Percentiles rank a stretch among this genome's conserved stretches.
phyloP scores from a whole-genome alignment of 2,329 filamentous ascomycete genomes.

The Epichloe sp. region DNA sequence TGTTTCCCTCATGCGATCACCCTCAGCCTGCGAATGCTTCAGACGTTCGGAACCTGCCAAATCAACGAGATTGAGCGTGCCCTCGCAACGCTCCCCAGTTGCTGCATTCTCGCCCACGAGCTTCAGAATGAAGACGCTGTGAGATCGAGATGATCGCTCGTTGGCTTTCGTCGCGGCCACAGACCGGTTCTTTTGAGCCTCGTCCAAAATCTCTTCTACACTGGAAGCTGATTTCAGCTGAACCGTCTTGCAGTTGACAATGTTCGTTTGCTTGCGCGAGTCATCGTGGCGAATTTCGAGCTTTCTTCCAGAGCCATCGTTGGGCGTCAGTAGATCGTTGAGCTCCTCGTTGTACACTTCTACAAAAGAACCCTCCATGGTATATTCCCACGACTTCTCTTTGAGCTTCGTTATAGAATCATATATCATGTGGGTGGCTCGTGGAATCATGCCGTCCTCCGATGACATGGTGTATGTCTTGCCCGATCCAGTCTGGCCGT shows the following conservation, averaged over 20 bases:
- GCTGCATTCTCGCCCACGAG: constrained; percentile 54
- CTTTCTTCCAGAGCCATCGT: constrained; percentile 56
- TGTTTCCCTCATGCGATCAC: constrained; percentile 81
- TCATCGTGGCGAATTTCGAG: constrained; percentile 85
- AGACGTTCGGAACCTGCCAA: constrained; percentile 85
- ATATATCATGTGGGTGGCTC: constrained; percentile 88
- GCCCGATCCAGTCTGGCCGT: constrained; percentile 91
- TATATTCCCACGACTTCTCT: constrained; percentile 89
- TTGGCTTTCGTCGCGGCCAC: constrained; percentile 97
- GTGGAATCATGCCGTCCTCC: constrained; percentile 84
- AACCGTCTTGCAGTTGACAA: constrained; percentile 68
- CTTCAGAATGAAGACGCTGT: constrained; percentile 93
- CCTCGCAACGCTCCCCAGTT: constrained; percentile 76
- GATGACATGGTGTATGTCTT: constrained; percentile 97
- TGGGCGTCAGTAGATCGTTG: constrained; percentile 62
- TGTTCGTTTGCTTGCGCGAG: constrained; percentile 63
- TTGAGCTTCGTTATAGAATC: constrained; percentile 69
- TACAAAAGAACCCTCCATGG: constrained; percentile 87
- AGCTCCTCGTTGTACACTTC: constrained; percentile 98
- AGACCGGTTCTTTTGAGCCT: constrained; percentile 74
- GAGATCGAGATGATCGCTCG: constrained; percentile 83
- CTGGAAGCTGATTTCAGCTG: constrained; percentile 64
- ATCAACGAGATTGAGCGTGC: constrained; percentile 90
- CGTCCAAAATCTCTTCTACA: constrained; percentile 66
- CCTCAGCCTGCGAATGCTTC: constrained; percentile 75